Base-by-base conservation (phyloP, 345 rosid species). In the Sonneratia alba region DNA sequence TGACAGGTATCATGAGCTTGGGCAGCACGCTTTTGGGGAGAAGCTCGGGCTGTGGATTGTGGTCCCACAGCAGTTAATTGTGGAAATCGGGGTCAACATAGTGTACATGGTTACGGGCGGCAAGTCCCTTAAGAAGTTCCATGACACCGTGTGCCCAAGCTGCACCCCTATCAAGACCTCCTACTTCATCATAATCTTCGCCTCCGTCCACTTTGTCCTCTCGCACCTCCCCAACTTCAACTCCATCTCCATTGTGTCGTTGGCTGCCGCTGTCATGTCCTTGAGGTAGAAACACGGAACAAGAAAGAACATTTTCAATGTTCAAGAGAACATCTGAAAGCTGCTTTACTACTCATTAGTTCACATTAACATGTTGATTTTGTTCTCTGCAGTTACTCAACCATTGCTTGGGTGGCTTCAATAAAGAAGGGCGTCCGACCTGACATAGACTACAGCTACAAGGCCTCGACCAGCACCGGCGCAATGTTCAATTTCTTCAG, bases 41-140 rank as follows among this genome's bases (percentile, higher is more conserved):
- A 93, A 87, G 81, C 83, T 93, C 0, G 98, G 97, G 0, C 85
- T 87, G 1, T 91, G 89, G 86, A 89, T 91, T 34, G 87, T 93
- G 24, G 87, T 91, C 12, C 98, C 96, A 10, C 97, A 89, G 45
- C 97, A 93, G 72, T 72, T 93, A 1, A 64, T 83, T 3, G 97
- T 93, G 10, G 91, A 91, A 71, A 87, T 91, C 32, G 92, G 96
- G 14, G 75, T 75, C 8, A 55, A 83, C 74, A 89, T 91, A 47
- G 88, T 91, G 36, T 91, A 91, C 69, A 91, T 91, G 96, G 96
- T 89, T 24, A 93, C 91, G 0, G 97, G 97, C 69, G 96, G 98
- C 11, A 87, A 91, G 73, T 91, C 96, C 10, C 7, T 93, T 68
- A 88, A 87, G 87, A 91, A 93, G 66, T 73, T 88, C 47, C 93